These are phyloP conservation scores for Canavalia ensiformis DNA, from an alignment of 306 rosid genomes.

Conservation along the genomic window DNA sequence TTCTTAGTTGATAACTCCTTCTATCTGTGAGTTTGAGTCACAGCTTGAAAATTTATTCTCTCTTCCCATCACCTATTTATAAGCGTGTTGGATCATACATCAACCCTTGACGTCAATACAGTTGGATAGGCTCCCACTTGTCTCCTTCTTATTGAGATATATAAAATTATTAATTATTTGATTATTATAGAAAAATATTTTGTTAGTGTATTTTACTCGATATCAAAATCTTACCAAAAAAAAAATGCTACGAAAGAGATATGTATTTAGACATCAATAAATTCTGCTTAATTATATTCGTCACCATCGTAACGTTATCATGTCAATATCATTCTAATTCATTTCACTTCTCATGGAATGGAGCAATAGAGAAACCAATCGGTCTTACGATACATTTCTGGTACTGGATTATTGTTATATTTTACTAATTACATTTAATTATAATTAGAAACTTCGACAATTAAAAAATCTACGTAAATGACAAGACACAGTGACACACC, in stretches of 20 bases:
- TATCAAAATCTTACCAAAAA: too few species aligned
- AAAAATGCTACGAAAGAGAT: too few species aligned
- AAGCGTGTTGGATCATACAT: neutral
- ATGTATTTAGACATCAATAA: too few species aligned
- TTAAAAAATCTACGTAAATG: neutral
- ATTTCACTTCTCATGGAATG: too few species aligned
- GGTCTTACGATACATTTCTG: too few species aligned
- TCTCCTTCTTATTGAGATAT: conserved; percentile 4
- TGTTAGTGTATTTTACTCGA: too few species aligned
- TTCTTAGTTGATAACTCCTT: conserved; percentile 7
- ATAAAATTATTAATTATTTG: neutral
- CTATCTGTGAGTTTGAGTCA: neutral
- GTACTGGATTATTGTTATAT: too few species aligned
- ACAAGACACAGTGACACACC: neutral
- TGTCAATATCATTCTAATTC: too few species aligned
- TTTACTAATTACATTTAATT: neutral
- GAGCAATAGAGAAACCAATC: too few species aligned
- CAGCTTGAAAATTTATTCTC: conserved; percentile 1
- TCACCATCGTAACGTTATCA: too few species aligned
- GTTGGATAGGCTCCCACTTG: conserved; percentile 28
- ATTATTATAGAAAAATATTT: too few species aligned
- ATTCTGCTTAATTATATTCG: neutral
- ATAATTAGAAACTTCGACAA: neutral
- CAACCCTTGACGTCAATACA: neutral
- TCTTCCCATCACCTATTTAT: conserved; percentile 34